These are phyloP conservation scores for Chlorella sp. DNA, from an alignment of 139 green algal species.

Conservation along the genomic window DNA sequence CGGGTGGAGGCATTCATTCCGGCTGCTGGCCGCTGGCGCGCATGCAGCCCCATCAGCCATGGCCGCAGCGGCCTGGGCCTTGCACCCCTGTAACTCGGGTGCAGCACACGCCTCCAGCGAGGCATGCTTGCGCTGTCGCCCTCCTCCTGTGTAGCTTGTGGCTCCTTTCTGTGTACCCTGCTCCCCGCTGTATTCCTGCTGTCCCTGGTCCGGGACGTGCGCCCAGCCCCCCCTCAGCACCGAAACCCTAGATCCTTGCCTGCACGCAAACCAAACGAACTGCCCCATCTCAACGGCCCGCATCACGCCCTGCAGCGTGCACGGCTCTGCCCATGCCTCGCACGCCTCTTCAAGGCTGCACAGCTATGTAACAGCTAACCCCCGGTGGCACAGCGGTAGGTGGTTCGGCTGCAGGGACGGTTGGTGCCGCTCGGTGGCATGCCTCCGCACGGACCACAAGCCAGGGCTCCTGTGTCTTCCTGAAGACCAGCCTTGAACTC, in stretches of 20 bases:
- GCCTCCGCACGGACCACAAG: too few relatives aligned
- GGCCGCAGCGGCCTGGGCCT: slow-evolving; percentile 64
- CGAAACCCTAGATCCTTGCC: background rate
- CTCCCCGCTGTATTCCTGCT: background rate
- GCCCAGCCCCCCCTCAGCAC: background rate
- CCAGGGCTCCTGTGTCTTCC: too few relatives aligned
- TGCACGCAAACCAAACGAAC: background rate
- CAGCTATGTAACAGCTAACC: too few relatives aligned
- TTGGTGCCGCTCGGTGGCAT: too few relatives aligned
- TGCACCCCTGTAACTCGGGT: slow-evolving; percentile 43
- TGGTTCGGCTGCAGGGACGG: too few relatives aligned
- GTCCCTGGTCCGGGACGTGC: background rate
- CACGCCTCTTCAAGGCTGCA: too few relatives aligned
- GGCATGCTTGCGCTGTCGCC: background rate
- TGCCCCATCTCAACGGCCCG: too few relatives aligned
- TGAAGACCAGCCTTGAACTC: too few relatives aligned
- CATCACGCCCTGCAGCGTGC: too few relatives aligned
- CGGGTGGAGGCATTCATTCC: slow-evolving; percentile 24
- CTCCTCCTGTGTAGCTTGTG: background rate
- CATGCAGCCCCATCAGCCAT: slow-evolving; percentile 45
- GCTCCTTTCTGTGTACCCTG: background rate
- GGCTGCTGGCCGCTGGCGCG: slow-evolving; percentile 52
- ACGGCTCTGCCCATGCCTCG: too few relatives aligned
- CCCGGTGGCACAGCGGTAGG: too few relatives aligned
- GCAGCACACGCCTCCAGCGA: background rate